Base-by-base conservation (phyloP, 192 early-diverging fungal species). In the Mycoemilia scoparia region DNA sequence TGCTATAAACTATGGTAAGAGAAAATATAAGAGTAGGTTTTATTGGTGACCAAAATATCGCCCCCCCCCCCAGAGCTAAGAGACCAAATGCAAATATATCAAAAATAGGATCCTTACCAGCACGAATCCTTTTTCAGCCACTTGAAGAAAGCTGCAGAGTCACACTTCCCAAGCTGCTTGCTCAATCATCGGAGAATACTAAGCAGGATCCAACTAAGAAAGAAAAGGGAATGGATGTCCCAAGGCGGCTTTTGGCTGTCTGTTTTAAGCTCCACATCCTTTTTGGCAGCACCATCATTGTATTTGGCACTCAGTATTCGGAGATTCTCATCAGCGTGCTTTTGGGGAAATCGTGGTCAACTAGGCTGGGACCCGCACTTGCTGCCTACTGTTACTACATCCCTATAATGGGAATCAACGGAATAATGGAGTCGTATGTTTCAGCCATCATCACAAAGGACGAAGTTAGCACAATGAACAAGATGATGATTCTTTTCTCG, bases 331-430 rank as follows among this genome's bases (percentile, higher is more conserved):
- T 89, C 20, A 63, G 70, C 26, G 24, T 84, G 1, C 51, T 88
- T 5, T 77, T 70, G 1, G 73, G 73, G 7, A 30, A 45, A 2
- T 29, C 39, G 20, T 80, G 76, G 71, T 66, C 69, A 3, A 17
- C 50, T 8, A 45, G 49, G 2, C 32, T 46, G 32, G 70, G 72
- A 0, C 63, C 77, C 2, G 72, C 78, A 0, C 53, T 95, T 22
- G 51, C 71, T 1, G 50, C 69, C 1, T 98, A 93, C 47, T 92
- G 87, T 40, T 40, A 80, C 21, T 98, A 89, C 62, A 67, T 98
- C 1, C 93, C 93, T 3, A 37, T 93, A 7, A 79, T 95, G 82
- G 93, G 86, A 8, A 34, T 90, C 19, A 98, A 98, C 49, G 93
- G 93, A 0, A 79, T 98, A 34, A 76, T 83, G 4, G 93, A 98